Evolutionary conservation across 1,284 basidiomycete species (phyloP).

Genomic region (Coniferiporia sulphurascens): DNA sequence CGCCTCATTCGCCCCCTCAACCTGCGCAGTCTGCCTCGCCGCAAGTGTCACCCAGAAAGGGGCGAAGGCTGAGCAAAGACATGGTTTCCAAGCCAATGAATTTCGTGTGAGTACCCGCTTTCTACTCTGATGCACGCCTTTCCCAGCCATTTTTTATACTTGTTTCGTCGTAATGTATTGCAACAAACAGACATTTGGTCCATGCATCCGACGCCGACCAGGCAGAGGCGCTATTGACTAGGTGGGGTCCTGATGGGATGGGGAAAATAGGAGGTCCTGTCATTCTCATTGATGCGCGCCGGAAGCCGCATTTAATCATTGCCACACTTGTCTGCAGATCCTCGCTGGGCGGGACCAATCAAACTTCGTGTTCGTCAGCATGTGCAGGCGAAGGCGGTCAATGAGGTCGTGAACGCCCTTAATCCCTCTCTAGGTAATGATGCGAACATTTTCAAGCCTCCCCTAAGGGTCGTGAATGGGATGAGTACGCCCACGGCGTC

Average conservation of each 20-base stretch:
- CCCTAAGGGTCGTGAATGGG: slow-evolving; percentile 82
- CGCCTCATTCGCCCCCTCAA: slow-evolving; percentile 21
- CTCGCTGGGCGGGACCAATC: slow-evolving; percentile 87
- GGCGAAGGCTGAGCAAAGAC: slow-evolving; percentile 72
- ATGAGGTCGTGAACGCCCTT: slow-evolving; percentile 70
- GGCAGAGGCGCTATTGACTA: slow-evolving; percentile 80
- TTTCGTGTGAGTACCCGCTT: slow-evolving; percentile 64
- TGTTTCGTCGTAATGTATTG: slow-evolving; percentile 9
- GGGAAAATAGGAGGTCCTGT: slow-evolving; percentile 80
- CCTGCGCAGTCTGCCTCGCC: slow-evolving; percentile 31
- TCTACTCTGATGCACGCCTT: slow-evolving; percentile 3
- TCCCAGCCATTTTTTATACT: slow-evolving; percentile 7
- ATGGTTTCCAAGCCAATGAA: slow-evolving; percentile 81
- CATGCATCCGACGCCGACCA: slow-evolving; percentile 94
- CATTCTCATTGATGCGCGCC: slow-evolving; percentile 27
- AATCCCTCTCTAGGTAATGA: slow-evolving; percentile 49
- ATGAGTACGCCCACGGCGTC: slow-evolving; percentile 62
- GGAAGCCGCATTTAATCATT: neutral
- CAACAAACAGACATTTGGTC: slow-evolving; percentile 70
- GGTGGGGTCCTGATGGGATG: slow-evolving; percentile 89
- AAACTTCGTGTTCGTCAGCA: slow-evolving; percentile 74
- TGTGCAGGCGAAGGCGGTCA: slow-evolving; percentile 78
- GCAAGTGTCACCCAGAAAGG: slow-evolving; percentile 38
- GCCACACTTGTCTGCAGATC: slow-evolving; percentile 48
- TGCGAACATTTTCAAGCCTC: slow-evolving; percentile 39